Conservation (phyloP, 805 yeast genomes). For the Schwanniomyces polymorphus region DNA sequence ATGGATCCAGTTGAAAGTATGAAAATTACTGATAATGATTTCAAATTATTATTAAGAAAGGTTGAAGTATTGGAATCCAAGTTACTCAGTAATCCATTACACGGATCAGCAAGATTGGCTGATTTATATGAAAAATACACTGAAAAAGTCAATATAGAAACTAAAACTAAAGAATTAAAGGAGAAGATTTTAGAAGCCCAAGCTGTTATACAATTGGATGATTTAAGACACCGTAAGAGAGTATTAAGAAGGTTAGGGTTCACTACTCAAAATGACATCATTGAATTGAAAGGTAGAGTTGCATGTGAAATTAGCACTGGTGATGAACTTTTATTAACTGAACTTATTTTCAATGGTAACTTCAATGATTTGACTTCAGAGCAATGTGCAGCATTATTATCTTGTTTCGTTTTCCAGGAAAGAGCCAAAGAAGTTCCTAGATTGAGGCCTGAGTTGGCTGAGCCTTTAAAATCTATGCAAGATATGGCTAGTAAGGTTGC, state of each 20-base stretch:
- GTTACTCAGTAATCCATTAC: conserved; percentile 65
- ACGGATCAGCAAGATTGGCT: conserved; percentile 57
- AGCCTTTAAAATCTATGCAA: conserved; percentile 83
- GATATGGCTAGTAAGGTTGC: conserved; percentile 93
- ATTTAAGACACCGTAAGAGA: conserved; percentile 87
- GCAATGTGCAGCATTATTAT: conserved; percentile 87
- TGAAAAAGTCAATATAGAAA: conserved; percentile 60
- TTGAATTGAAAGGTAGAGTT: conserved; percentile 94
- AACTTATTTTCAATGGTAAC: conserved; percentile 91
- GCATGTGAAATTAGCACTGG: conserved; percentile 96
- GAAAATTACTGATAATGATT: conserved; percentile 86
- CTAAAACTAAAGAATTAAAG: conserved; percentile 57
- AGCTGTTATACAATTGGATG: conserved; percentile 91
- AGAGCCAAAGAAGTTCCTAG: conserved; percentile 86
- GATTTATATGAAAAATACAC: conserved; percentile 67
- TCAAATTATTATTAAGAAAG: conserved; percentile 68
- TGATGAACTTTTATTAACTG: conserved; percentile 82
- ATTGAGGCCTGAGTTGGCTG: conserved; percentile 85
- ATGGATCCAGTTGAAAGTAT: conserved; percentile 89
- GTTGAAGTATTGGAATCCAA: conserved; percentile 81
- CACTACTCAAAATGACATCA: conserved; percentile 82
- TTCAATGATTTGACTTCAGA: conserved; percentile 86
- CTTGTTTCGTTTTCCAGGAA: conserved; percentile 97
- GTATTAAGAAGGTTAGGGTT: conserved; percentile 91
- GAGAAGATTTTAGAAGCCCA: conserved; percentile 78